Evolutionary conservation across 108 stramenopile genomes (phyloP).

Genomic region (Nannochloropsis salina): DNA sequence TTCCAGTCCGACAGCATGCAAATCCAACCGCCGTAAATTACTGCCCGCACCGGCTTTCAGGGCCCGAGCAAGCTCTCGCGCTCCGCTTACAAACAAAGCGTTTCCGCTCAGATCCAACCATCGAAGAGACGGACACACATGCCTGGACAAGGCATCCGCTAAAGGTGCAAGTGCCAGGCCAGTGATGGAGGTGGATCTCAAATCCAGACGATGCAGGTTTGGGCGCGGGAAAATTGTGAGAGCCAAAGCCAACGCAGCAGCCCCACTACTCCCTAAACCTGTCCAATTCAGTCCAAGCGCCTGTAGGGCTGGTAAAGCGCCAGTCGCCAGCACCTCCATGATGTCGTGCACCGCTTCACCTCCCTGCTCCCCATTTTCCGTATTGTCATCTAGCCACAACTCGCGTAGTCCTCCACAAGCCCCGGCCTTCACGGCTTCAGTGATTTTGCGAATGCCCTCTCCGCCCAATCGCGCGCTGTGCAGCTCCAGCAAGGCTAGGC

Average conservation of each 20-base stretch:
- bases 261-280: background rate
- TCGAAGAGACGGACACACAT: background rate
- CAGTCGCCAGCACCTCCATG: background rate
- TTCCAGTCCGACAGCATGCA: background rate
- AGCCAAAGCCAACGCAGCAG: background rate
- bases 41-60: background rate
- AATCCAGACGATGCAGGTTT: slow-evolving; percentile 5
- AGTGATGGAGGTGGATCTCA: slow-evolving; percentile 1
- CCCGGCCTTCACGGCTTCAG: background rate
- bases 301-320: background rate
- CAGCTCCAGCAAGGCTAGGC: background rate
- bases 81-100: background rate
- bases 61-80: background rate
- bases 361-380: background rate
- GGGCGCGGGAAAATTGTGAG: background rate
- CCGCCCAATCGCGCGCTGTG: slow-evolving; percentile 1
- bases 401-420: background rate
- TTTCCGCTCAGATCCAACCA: slow-evolving; percentile 20
- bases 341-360: background rate
- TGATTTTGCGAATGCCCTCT: background rate
- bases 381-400: slow-evolving; percentile 5
- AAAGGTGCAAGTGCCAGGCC: background rate
- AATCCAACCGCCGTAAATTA: background rate
- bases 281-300: background rate
- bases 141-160: background rate